Percentiles rank a stretch among this genome's conserved stretches.
phyloP scores from a whole-genome alignment of 306 rosid genomes.

The Prunus persica region Prunus_persica_NCBIv2 NC_034009.1:41803001-41803500 shows the following conservation, averaged over 20 bases:
- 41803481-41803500: background rate
- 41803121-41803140: background rate
- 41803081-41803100: background rate
- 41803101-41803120: background rate
- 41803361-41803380: slow-evolving; percentile 46
- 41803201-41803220: background rate
- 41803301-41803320: background rate
- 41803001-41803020: background rate
- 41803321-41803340: background rate
- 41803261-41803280: no score
- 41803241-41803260: background rate
- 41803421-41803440: slow-evolving; percentile 46
- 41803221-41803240: background rate
- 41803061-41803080: background rate
- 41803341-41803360: background rate
- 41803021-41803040: background rate
- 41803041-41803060: background rate
- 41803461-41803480: background rate
- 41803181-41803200: background rate
- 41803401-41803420: slow-evolving; percentile 19
- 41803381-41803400: slow-evolving; percentile 26
- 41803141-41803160: background rate
- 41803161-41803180: background rate
- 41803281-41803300: background rate
- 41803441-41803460: background rate